Conservation (phyloP, 2,329 filamentous ascomycete species). For the Grosmannia huntii region DNA sequence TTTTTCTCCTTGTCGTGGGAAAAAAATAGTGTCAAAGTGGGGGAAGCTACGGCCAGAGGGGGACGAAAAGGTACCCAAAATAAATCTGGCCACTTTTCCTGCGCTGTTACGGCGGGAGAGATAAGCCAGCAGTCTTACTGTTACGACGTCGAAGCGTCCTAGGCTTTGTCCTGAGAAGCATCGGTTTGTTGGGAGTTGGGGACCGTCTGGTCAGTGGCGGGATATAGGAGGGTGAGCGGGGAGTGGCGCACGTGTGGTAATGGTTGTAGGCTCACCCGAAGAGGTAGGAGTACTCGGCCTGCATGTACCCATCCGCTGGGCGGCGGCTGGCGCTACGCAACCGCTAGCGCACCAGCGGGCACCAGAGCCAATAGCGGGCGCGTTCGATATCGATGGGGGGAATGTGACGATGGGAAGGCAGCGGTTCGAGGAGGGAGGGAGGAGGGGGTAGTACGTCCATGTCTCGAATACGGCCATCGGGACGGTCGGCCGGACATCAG, state of each 20-base stretch:
- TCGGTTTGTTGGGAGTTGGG: neutral
- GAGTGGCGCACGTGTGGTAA: neutral
- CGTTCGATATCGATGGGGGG: conserved; percentile 1
- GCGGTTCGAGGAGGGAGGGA: neutral
- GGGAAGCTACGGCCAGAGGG: conserved; percentile 3
- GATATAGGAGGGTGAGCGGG: neutral
- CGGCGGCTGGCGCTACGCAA: neutral
- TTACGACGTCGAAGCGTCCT: neutral
- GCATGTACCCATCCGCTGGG: conserved; percentile 1
- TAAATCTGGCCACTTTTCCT: conserved; percentile 2
- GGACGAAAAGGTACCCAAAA: neutral
- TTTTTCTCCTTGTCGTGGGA: conserved; percentile 8
- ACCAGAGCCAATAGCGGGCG: neutral
- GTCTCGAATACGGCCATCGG: neutral
- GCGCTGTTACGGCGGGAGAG: neutral
- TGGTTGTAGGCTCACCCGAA: neutral
- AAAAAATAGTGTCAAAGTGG: conserved; percentile 9
- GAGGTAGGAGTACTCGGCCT: conserved; percentile 1
- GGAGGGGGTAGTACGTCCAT: too few relatives aligned
- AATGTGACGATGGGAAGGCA: neutral
- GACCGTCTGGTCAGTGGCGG: neutral
- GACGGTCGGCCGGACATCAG: neutral
- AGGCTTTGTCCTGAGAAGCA: neutral
- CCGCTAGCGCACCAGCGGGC: neutral
- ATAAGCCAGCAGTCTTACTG: neutral